Evolutionary conservation across 768 basidiomycete species (phyloP), one percentile per base, ranked within the genome.

Genomic region (Asterophora lycoperdoides): DNA sequence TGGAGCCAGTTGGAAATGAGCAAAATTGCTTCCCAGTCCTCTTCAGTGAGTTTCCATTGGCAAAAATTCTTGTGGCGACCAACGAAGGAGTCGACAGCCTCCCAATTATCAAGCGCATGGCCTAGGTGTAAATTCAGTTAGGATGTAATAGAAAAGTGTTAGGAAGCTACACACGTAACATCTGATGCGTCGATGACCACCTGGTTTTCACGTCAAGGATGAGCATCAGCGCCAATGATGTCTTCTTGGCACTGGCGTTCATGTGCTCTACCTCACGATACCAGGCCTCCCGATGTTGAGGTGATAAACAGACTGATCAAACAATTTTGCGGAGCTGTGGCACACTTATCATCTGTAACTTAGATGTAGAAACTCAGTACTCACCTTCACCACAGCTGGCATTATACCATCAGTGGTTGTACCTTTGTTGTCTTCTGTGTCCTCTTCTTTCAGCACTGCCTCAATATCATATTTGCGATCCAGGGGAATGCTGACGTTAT

Each of bases 111-210:
- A 17, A 60, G 37, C 5, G 62, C 56, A 14, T 47, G 46, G 1
- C 53, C 60, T 64, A 28, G 23, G n/a, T n/a, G n/a, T n/a, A n/a
- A 11, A 10, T n/a, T n/a, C n/a, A n/a, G n/a, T n/a, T n/a, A n/a
- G n/a, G n/a, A n/a, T n/a, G 17, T 14, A n/a, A 9, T 9, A 39
- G 37, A 13, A 32, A 36, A 39, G 38, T 7, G 10, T 9, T 4
- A 46, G n/a, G n/a, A n/a, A n/a, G n/a, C n/a, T 44, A 37, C 23
- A 15, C 47, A 65, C 54, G 48, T 23, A 67, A 53, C 65, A 65
- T 67, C 30, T 63, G 56, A 43, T 65, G 63, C 4, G 63, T 65
- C 8, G 62, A 67, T 6, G 58, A 53, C 65, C 65, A 67, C 1
- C 56, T 50, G 1, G 63, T 67, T 37, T 44, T 46, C 0, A 67